Percentiles rank a stretch among this genome's conserved stretches.
phyloP scores from a whole-genome alignment of 2,329 filamentous ascomycete genomes.

The Colletotrichum cordylinicola region DNA sequence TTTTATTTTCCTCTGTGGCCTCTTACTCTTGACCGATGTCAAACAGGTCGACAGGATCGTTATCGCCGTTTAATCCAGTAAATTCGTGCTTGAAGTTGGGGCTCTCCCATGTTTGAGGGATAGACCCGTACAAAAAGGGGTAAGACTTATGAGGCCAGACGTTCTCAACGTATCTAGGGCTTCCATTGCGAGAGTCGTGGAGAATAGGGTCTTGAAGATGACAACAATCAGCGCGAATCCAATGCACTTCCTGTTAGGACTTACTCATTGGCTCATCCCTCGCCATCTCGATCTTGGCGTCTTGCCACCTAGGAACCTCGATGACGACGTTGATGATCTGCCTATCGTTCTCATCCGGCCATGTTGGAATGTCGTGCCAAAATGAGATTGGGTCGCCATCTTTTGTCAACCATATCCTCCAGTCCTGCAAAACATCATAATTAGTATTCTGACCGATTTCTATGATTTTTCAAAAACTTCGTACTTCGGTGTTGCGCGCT shows the following conservation, averaged over 20 bases:
- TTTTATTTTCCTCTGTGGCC: neutral
- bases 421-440: slow-evolving; percentile 31
- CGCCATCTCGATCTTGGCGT: slow-evolving; percentile 44
- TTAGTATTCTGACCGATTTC: fast-evolving
- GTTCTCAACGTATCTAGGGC: slow-evolving; percentile 43
- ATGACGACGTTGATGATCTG: slow-evolving; percentile 43
- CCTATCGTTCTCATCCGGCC: slow-evolving; percentile 37
- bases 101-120: slow-evolving; percentile 50
- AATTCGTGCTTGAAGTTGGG: slow-evolving; percentile 44
- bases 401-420: slow-evolving; percentile 45
- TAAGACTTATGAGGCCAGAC: slow-evolving; percentile 50
- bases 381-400: slow-evolving; percentile 44
- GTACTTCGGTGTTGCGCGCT: slow-evolving; percentile 41
- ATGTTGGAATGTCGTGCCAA: slow-evolving; percentile 48
- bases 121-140: slow-evolving; percentile 48
- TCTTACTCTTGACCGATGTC: slow-evolving; percentile 41
- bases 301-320: slow-evolving; percentile 47
- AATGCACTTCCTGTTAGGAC: neutral
- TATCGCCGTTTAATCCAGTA: slow-evolving; percentile 42
- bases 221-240: fast-evolving
- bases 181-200: slow-evolving; percentile 42
- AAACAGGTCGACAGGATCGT: slow-evolving; percentile 48
- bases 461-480: neutral
- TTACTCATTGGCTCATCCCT: slow-evolving; percentile 44
- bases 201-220: slow-evolving; percentile 40